These are phyloP conservation scores for Angomonas ambiguus DNA, from an alignment of 208 protist genomes.

Conservation along the genomic window DNA sequence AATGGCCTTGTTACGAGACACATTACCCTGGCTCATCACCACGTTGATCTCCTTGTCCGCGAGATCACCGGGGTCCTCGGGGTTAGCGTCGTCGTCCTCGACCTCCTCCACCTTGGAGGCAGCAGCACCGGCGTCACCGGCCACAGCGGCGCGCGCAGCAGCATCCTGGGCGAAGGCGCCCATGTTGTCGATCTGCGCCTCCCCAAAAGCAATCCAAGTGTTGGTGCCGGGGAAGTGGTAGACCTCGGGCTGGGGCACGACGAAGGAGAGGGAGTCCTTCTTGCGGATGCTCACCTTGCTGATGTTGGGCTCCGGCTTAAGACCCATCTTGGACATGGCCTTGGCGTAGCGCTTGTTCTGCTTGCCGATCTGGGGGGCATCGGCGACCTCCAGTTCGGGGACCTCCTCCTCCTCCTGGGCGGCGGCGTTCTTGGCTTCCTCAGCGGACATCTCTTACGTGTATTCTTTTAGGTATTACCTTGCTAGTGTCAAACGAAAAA, in stretches of 20 bases:
- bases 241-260: conserved; percentile 94
- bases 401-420: conserved; percentile 57
- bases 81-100: conserved; percentile 45
- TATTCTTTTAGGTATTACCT: too few relatives aligned
- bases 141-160: conserved; percentile 60
- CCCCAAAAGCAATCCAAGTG: conserved; percentile 98
- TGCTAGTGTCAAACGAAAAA: neutral
- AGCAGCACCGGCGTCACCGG: conserved; percentile 20
- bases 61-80: conserved; percentile 51
- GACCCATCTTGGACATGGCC: conserved; percentile 95
- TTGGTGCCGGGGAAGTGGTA: conserved; percentile 94
- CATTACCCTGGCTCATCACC: conserved; percentile 73
- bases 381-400: conserved; percentile 66
- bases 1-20: conserved; percentile 73
- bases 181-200: conserved; percentile 94
- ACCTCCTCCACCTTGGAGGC: conserved; percentile 22
- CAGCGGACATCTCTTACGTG: conserved; percentile 33
- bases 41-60: conserved; percentile 85
- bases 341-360: conserved; percentile 95
- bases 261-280: conserved; percentile 84
- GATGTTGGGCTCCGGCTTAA: conserved; percentile 93
- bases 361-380: conserved; percentile 62
- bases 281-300: conserved; percentile 93
- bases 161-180: conserved; percentile 57
- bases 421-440: conserved; percentile 46